These are phyloP conservation scores for Chenopodium suecicum DNA, from an alignment of 148 eudicot species.

Conservation along the genomic window DNA sequence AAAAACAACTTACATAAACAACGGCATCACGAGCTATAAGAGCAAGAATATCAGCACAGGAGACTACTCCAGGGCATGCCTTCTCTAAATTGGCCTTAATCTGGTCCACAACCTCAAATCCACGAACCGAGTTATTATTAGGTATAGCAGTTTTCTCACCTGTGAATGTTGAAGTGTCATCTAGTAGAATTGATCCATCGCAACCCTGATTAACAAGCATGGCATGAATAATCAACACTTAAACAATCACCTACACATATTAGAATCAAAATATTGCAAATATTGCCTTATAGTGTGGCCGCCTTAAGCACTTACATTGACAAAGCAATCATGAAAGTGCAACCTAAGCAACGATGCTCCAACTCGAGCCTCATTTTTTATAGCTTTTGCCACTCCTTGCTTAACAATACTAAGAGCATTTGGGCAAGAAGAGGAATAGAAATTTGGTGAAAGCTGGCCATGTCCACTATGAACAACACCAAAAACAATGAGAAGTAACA, in stretches of 20 bases:
- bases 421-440: conserved; percentile 32
- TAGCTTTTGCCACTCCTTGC: conserved; percentile 28
- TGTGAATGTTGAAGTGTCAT: conserved; percentile 32
- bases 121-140: conserved; percentile 44
- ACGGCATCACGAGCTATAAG: conserved; percentile 50
- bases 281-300: not conserved
- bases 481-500: conserved; percentile 6
- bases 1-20: conserved; percentile 28
- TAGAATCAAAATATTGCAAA: not conserved
- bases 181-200: conserved; percentile 50
- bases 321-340: conserved; percentile 64
- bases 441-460: conserved; percentile 23
- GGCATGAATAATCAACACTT: not conserved
- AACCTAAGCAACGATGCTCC: conserved; percentile 60
- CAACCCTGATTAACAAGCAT: conserved; percentile 38
- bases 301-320: conserved; percentile 35
- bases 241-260: not conserved
- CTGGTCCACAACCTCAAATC: conserved; percentile 47
- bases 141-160: conserved; percentile 47
- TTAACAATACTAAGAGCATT: conserved; percentile 26
- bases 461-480: conserved; percentile 10
- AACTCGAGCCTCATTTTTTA: conserved; percentile 41
- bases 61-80: conserved; percentile 48
- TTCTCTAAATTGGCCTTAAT: conserved; percentile 48
- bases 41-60: conserved; percentile 61